These are phyloP conservation scores for Thielaviopsis musarum DNA, from an alignment of 2,329 filamentous ascomycete genomes.

Conservation along the genomic window DNA sequence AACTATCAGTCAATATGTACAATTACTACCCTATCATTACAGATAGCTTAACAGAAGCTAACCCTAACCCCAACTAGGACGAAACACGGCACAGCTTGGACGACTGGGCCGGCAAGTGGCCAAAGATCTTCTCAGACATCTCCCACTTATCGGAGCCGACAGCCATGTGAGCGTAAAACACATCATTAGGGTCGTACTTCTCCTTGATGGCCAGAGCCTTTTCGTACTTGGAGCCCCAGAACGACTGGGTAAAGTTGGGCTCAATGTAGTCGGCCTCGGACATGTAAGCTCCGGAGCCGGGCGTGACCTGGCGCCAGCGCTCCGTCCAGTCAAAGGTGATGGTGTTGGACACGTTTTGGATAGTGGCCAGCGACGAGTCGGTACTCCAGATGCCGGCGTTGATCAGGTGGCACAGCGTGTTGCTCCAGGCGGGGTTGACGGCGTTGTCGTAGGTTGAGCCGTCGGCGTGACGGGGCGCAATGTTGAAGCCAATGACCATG, in stretches of 20 bases:
- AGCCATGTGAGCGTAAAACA: slow-evolving; percentile 31
- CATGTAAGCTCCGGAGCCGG: slow-evolving; percentile 28
- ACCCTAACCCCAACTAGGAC: too few relatives aligned
- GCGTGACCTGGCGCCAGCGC: slow-evolving; percentile 20
- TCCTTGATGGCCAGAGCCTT: slow-evolving; percentile 28
- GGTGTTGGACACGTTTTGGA: slow-evolving; percentile 13
- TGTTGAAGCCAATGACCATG: slow-evolving; percentile 20
- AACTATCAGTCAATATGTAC: too few relatives aligned
- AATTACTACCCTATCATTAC: too few relatives aligned
- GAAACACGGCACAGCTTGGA: slow-evolving; percentile 21
- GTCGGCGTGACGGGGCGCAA: slow-evolving; percentile 17
- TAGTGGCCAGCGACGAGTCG: not conserved
- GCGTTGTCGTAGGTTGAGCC: slow-evolving; percentile 19
- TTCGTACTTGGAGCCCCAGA: slow-evolving; percentile 31
- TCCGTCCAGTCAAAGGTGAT: slow-evolving; percentile 14
- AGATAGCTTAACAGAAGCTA: too few relatives aligned
- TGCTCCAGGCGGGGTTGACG: slow-evolving; percentile 29
- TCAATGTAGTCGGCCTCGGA: slow-evolving; percentile 35
- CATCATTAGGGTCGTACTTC: slow-evolving; percentile 26
- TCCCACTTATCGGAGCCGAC: slow-evolving; percentile 36
- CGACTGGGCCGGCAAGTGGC: slow-evolving; percentile 19
- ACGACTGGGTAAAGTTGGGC: slow-evolving; percentile 26
- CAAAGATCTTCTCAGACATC: slow-evolving; percentile 17
- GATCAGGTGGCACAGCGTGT: slow-evolving; percentile 20
- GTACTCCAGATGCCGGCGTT: slow-evolving; percentile 15